Base-by-base conservation (phyloP, 768 basidiomycete species). In the Mycena haematopus region DNA sequence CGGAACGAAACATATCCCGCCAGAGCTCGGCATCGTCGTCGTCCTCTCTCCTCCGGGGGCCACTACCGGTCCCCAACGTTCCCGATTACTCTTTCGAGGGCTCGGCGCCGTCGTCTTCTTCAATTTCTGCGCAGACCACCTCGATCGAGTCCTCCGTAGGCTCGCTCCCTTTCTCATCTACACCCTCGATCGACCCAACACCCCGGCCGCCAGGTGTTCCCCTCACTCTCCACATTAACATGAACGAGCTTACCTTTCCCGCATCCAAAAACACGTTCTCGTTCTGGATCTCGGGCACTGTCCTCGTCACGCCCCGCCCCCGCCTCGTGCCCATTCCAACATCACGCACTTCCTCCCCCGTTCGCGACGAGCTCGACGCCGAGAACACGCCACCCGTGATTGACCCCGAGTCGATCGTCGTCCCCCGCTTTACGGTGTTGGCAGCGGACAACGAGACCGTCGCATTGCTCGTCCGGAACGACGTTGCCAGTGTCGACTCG, bases 71-170 rank as follows among this genome's bases (percentile, higher is more conserved):
- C 27, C 84, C 84, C 29, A 82, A 80, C 59, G 75, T 88, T 35
- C 80, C 84, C 1, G 92, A 93, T 45, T 91, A 89, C 72, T 92
- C 91, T 1, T 92, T 93, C 65, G 92, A 94, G 68, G 82, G 78
- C 21, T 78, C 80, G 11, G 71, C 74, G 35, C 73, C 71, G 19
- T 73, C 73, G n/a, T 71, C 75, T 5, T 72, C 78, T 15, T 31
- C 51, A n/a, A 35, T 58, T 21, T 47, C 61, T 6, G 60, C 65
- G 10, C 65, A 67, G 44, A 24, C 73, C 73, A 44, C 72, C 72
- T 25, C 67, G 70, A 25, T 76, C 71, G 65, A 75, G 52, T 81
- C 82, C 11, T 79, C 82, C 27, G 72, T 88, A 3, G 80, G 81
- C 24, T 86, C 87, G 40, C 70, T 84, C 17, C 78, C 78, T 6